Base-by-base conservation (phyloP, 768 basidiomycete genomes). In the Obba rivulosa region DNA sequence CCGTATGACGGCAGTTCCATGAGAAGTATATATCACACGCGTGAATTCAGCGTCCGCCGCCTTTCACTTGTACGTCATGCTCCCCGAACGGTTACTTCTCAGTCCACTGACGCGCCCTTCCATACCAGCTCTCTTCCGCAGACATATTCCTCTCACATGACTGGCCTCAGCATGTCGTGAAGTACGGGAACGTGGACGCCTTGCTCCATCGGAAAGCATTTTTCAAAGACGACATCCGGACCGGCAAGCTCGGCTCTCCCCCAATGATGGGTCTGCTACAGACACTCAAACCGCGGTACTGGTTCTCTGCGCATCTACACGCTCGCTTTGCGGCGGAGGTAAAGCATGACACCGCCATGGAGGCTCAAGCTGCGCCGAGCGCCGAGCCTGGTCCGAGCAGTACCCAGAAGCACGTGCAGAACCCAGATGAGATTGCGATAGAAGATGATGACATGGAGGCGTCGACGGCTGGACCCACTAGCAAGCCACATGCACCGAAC, bases 301-400 rank as follows among this genome's bases (percentile, higher is more conserved):
- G 94, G 95, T 96, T 96, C 64, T 67, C 90, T 3, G 94, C 92
- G 0, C 95, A 97, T 66, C 59, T 97, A 43, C 95, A 97, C 60
- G 81, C 84, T 41, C 83, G 86, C 43, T 97, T 87, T 58, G 85
- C 92, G 50, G 94, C 92, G 2, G 64, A 68, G 0, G 77, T 85
- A 8, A 56, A 63, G 3, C 83, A 87, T 35, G 56, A 49, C 5
- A 45, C 16, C 0, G 35, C 13, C 14, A 37, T n/a, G 22, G 28
- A 39, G 22, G n/a, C n/a, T n/a, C n/a, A n/a, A n/a, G n/a, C n/a
- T n/a, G n/a, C n/a, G n/a, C n/a, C n/a, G n/a, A n/a, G n/a, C n/a
- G n/a, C 10, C 16, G 13, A 41, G n/a, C 25, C 7, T 41, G 16
- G 44, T 11, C 22, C 43, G 25, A 9, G 21, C 39, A 25, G 16